Conservation (phyloP, 1,139 yeast genomes). For the Protomyces pachydermus region DNA sequence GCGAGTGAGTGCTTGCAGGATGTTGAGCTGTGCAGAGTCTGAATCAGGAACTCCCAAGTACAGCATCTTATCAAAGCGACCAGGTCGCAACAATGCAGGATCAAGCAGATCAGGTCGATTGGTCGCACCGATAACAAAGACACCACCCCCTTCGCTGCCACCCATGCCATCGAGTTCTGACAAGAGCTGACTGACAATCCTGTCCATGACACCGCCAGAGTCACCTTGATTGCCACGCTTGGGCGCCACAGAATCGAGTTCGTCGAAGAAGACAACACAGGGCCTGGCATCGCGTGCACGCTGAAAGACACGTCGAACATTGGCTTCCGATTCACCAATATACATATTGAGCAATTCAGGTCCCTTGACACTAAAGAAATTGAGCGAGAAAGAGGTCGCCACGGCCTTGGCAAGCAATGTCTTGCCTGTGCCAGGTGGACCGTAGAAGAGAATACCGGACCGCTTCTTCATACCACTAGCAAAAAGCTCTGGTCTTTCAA, state of each 20-base stretch:
- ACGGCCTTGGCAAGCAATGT: conserved; percentile 92
- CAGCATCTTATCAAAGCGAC: conserved; percentile 90
- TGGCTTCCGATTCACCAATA: conserved; percentile 97
- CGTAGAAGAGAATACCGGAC: conserved; percentile 85
- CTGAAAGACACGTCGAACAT: conserved; percentile 89
- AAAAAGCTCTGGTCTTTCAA: conserved; percentile 86
- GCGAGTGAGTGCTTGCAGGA: conserved; percentile 80
- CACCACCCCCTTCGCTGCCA: conserved; percentile 77
- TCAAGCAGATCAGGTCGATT: conserved; percentile 91
- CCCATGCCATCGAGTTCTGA: conserved; percentile 98
- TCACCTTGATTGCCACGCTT: conserved; percentile 97
- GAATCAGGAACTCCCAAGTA: conserved; percentile 91
- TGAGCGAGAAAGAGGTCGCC: conserved; percentile 87
- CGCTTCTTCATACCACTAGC: conserved; percentile 85
- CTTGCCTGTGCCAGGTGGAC: conserved; percentile 98
- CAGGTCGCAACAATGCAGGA: conserved; percentile 90
- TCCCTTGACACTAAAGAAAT: conserved; percentile 91
- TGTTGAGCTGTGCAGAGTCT: conserved; percentile 78
- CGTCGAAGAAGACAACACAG: conserved; percentile 95
- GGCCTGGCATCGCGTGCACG: conserved; percentile 94
- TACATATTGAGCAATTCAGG: conserved; percentile 92
- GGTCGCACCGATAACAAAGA: conserved; percentile 95
- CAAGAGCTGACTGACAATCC: conserved; percentile 88
- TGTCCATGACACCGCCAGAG: conserved; percentile 63
- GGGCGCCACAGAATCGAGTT: conserved; percentile 95